Evolutionary conservation across 164 flowering plant genomes (phyloP).

Genomic region (Vitis rupestris): DNA sequence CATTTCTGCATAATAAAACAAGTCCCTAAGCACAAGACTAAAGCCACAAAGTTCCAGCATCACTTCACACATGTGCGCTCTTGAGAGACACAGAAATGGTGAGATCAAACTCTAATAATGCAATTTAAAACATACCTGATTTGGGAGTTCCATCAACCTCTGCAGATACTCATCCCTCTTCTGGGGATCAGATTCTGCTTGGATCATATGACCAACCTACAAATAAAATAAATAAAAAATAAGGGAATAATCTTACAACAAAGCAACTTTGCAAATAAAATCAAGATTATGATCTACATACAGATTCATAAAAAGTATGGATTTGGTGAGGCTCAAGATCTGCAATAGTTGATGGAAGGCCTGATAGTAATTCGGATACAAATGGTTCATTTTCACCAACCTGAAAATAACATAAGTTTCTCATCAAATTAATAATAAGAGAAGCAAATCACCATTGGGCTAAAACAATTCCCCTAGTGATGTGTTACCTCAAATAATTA

Average conservation of each 20-base stretch:
- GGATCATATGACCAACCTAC: conserved; percentile 96
- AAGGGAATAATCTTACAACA: background rate
- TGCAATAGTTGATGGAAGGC: conserved; percentile 73
- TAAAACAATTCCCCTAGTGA: background rate
- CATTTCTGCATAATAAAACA: conserved; percentile 66
- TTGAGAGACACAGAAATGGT: background rate
- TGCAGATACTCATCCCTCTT: conserved; percentile 92
- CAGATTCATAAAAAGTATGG: conserved; percentile 97
- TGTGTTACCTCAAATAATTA: background rate
- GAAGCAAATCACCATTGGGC: too few relatives aligned
- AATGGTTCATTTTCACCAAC: conserved; percentile 96
- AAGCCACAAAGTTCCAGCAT: conserved; percentile 2
- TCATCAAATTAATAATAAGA: background rate
- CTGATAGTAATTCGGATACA: conserved; percentile 91
- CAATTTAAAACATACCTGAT: conserved; percentile 49
- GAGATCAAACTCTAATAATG: background rate
- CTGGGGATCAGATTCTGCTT: conserved; percentile 92
- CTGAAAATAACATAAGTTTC: conserved; percentile 35
- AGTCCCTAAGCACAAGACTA: background rate
- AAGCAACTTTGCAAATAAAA: background rate
- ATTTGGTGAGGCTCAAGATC: conserved; percentile 99
- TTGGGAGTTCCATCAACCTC: conserved; percentile 93
- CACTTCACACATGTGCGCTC: too few relatives aligned
- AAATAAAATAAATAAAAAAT: conserved; percentile 1
- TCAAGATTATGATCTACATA: conserved; percentile 30